phyloP scores from a whole-genome alignment of 2,329 filamentous ascomycete species.

The Dothistroma pini region DNA sequence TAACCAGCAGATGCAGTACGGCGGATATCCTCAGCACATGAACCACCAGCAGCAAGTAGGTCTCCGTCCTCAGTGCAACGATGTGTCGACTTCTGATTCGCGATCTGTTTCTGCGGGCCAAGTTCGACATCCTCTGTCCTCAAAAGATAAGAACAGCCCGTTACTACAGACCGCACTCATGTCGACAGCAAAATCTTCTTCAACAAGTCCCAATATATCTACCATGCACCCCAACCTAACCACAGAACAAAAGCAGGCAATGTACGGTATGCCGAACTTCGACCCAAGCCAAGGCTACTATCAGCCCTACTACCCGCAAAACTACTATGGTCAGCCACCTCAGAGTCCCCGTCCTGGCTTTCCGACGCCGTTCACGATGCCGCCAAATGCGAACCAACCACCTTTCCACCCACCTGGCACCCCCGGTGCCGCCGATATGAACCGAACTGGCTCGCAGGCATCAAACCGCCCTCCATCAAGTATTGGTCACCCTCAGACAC shows the following conservation, averaged over 20 bases:
- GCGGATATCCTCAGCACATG: conserved; percentile 56
- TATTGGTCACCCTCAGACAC: conserved; percentile 58
- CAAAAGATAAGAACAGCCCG: conserved; percentile 18
- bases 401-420: conserved; percentile 55
- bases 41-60: conserved; percentile 59
- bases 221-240: conserved; percentile 38
- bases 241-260: conserved; percentile 51
- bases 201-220: conserved; percentile 1
- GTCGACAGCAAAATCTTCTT: conserved; percentile 1
- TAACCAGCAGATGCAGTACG: conserved; percentile 60
- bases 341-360: conserved; percentile 44
- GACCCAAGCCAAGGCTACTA: conserved; percentile 47
- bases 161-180: conserved; percentile 11
- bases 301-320: conserved; percentile 45
- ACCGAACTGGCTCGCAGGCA: conserved; percentile 75
- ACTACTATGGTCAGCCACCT: conserved; percentile 51
- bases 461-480: conserved; percentile 61
- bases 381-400: conserved; percentile 43
- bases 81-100: conserved; percentile 9
- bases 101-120: conserved; percentile 19
- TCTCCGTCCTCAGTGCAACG: conserved; percentile 40
- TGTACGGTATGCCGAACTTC: conserved; percentile 54
- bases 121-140: conserved; percentile 15
- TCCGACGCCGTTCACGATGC: conserved; percentile 49
- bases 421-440: conserved; percentile 55